phyloP scores from a whole-genome alignment of 192 early-diverging fungal species.

The Chytriomyces sp. region DNA sequence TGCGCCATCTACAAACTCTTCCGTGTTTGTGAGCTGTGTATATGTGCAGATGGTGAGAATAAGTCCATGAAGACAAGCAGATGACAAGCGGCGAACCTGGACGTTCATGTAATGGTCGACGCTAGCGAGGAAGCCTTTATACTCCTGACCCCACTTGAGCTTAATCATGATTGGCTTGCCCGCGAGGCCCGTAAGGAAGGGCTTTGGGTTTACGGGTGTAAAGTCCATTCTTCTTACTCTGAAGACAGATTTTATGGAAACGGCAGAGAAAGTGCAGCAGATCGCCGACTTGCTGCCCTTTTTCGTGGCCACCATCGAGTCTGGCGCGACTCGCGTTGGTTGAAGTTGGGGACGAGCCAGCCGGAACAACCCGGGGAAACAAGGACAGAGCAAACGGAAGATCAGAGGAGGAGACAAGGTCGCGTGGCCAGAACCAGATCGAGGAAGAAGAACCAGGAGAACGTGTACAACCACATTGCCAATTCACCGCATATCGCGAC shows the following conservation, averaged over 20 bases:
- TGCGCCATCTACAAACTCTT: slow-evolving; percentile 92
- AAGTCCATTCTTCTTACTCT: slow-evolving; percentile 56
- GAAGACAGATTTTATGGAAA: too few species aligned
- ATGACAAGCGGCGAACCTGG: slow-evolving; percentile 2
- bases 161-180: slow-evolving; percentile 92
- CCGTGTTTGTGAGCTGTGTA: slow-evolving; percentile 85
- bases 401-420: too few species aligned
- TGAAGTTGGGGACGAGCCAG: too few species aligned
- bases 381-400: too few species aligned
- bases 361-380: too few species aligned
- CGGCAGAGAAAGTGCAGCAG: too few species aligned
- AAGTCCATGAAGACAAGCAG: neutral
- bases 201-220: slow-evolving; percentile 95
- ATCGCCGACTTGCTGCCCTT: too few species aligned
- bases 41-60: neutral
- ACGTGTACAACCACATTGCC: too few species aligned
- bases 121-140: slow-evolving; percentile 87
- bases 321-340: neutral
- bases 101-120: slow-evolving; percentile 99
- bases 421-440: too few species aligned
- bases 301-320: neutral
- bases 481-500: too few species aligned
- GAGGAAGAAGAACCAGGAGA: too few species aligned
- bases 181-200: slow-evolving; percentile 89
- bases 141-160: slow-evolving; percentile 99